These are phyloP conservation scores for Byssoonygena ceratinophila DNA, from an alignment of 2,329 filamentous ascomycete species.

Conservation along the genomic window DNA sequence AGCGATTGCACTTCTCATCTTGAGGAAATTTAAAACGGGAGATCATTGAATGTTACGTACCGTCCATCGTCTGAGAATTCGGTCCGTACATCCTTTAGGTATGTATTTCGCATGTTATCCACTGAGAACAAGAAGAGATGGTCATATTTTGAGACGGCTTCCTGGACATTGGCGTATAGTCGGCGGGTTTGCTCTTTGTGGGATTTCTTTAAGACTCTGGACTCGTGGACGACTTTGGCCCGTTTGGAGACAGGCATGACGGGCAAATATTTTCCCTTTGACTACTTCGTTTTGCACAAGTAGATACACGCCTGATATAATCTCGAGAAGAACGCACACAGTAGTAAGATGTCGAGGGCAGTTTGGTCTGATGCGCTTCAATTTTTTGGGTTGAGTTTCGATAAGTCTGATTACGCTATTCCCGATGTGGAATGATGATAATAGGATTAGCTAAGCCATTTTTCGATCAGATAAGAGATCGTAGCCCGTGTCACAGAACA, in stretches of 20 bases:
- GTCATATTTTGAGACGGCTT: slow-evolving; percentile 72
- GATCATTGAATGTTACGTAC: no score
- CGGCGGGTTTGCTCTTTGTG: slow-evolving; percentile 78
- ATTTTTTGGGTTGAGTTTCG: slow-evolving; percentile 24
- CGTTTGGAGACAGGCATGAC: slow-evolving; percentile 94
- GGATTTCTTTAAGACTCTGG: slow-evolving; percentile 83
- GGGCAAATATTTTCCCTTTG: not conserved
- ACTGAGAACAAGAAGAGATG: slow-evolving; percentile 89
- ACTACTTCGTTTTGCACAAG: no score
- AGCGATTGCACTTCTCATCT: not conserved
- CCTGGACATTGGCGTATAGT: slow-evolving; percentile 79
- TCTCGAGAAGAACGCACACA: not conserved
- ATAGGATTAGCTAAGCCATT: slow-evolving; percentile 13
- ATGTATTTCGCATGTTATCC: slow-evolving; percentile 96
- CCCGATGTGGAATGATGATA: slow-evolving; percentile 28
- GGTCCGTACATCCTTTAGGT: slow-evolving; percentile 79
- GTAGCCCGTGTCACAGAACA: no score
- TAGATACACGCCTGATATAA: not conserved
- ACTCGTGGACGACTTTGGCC: slow-evolving; percentile 76
- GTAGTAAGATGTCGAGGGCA: not conserved
- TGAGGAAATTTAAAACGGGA: no score
- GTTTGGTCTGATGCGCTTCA: slow-evolving; percentile 4
- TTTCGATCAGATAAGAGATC: slow-evolving; percentile 7
- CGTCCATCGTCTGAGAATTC: slow-evolving; percentile 59
- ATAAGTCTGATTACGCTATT: slow-evolving; percentile 27